Conservation (phyloP, 169 alveolate genomes). For the Plasmodium yoelii region DNA sequence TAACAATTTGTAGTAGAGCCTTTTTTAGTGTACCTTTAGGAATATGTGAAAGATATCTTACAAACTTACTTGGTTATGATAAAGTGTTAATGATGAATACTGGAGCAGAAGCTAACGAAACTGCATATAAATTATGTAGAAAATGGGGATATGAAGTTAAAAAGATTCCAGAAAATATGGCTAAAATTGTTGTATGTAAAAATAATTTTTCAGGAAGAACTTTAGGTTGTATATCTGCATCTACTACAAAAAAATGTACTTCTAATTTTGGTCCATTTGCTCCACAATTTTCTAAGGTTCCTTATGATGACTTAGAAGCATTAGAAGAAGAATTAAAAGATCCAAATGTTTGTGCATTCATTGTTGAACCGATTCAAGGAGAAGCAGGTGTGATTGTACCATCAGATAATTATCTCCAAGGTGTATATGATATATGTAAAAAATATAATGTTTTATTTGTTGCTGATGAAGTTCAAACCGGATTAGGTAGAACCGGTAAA, state of each 20-base stretch:
- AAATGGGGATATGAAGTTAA: slow-evolving; percentile 96
- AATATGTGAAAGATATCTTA: slow-evolving; percentile 84
- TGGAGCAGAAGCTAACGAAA: slow-evolving; percentile 95
- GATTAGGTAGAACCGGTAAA: slow-evolving; percentile 94
- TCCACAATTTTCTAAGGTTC: slow-evolving; percentile 77
- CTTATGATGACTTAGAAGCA: slow-evolving; percentile 81
- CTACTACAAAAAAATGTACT: slow-evolving; percentile 91
- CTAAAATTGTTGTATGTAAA: slow-evolving; percentile 88
- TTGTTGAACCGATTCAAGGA: slow-evolving; percentile 95
- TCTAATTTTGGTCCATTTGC: slow-evolving; percentile 90
- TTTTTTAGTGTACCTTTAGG: slow-evolving; percentile 91
- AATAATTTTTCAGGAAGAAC: slow-evolving; percentile 94
- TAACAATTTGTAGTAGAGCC: slow-evolving; percentile 92
- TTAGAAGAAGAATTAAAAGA: slow-evolving; percentile 80
- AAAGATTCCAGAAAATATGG: slow-evolving; percentile 89
- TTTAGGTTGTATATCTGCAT: slow-evolving; percentile 91
- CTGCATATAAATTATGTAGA: slow-evolving; percentile 93
- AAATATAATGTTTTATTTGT: slow-evolving; percentile 82
- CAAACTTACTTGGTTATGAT: slow-evolving; percentile 90
- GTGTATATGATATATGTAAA: slow-evolving; percentile 88
- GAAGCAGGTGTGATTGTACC: slow-evolving; percentile 97
- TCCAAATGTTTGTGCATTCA: slow-evolving; percentile 89
- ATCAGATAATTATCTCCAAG: slow-evolving; percentile 85
- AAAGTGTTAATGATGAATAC: slow-evolving; percentile 94
- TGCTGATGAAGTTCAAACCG: slow-evolving; percentile 94